Evolutionary conservation across 179 eudicot genomes (phyloP).

Genomic region (Drosera spatulata): DNA sequence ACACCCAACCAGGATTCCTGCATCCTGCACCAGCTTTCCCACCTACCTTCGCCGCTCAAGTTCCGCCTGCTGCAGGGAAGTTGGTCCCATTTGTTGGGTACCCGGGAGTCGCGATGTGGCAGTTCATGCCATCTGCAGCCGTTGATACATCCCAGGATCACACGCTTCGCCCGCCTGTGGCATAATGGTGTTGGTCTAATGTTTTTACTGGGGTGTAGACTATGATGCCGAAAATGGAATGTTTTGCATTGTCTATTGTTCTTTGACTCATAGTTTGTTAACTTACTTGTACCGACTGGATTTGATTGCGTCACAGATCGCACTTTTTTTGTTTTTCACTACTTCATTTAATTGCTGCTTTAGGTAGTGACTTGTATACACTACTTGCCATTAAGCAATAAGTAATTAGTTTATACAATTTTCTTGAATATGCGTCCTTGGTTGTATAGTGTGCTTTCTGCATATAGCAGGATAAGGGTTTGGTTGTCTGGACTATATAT

Average conservation of each 20-base stretch:
- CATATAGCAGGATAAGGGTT: no score
- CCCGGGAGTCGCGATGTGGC: slow-evolving; percentile 49
- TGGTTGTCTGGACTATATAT: no score
- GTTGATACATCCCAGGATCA: slow-evolving; percentile 87
- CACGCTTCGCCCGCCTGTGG: slow-evolving; percentile 69
- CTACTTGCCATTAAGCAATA: no score
- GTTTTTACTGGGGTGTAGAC: slow-evolving; percentile 3
- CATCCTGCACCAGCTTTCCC: slow-evolving; percentile 47
- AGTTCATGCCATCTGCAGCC: slow-evolving; percentile 80
- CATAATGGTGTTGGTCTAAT: slow-evolving; percentile 19
- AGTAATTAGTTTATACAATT: no score
- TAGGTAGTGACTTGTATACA: no score
- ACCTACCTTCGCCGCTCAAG: slow-evolving; percentile 44
- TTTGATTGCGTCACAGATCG: slow-evolving; percentile 20
- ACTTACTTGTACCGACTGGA: slow-evolving; percentile 31
- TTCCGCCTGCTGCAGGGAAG: slow-evolving; percentile 50
- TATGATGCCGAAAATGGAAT: slow-evolving; percentile 5
- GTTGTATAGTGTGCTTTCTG: no score
- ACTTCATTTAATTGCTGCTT: no score
- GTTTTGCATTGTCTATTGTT: neutral
- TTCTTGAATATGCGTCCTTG: no score
- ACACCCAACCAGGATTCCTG: slow-evolving; percentile 42
- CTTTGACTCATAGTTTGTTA: slow-evolving; percentile 12
- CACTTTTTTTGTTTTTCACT: no score
- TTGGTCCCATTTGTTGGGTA: slow-evolving; percentile 44